Evolutionary conservation across 208 protist species (phyloP), one percentile per base, ranked within the genome.

Genomic region (Leishmania martiniquensis): DNA sequence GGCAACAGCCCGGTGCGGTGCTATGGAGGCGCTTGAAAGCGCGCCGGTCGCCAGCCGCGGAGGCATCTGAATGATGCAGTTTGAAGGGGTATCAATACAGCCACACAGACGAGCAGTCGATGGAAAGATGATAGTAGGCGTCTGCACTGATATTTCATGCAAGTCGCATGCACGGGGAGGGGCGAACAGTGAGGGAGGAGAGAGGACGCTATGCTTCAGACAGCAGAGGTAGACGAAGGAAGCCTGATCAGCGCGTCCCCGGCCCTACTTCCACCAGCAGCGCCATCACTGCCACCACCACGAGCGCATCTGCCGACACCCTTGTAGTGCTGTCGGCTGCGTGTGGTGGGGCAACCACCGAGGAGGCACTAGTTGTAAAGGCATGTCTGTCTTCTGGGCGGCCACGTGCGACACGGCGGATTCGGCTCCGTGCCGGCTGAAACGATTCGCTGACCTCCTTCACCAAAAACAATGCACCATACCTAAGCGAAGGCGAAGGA

Each of bases 1-100:
- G 20, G 57, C 78, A 72, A 78, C 39, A 34, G 52, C 39, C 29
- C 55, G 54, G 45, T 37, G 9, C 10, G 67, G 55, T 45, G 39
- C 6, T 42, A 65, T 13, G 29, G 32, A 4, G 2, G 44, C 63
- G 15, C 44, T 13, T n/a, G 71, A 32, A 75, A 17, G 54, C 47
- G 71, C 52, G 37, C 32, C 10, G 13, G 71, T 49, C 47, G 39
- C 55, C 32, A 25, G 4, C 51, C 17, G 71, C 29, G 55, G 47
- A 39, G 42, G 47, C 69, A 52, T 60, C 69, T 17, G n/a, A 44
- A n/a, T 12, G 12, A 22, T 42, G 37, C 22, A 37, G 75, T 45
- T 13, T 57, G n/a, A 39, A 37, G 4, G 68, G 29, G 37, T 34
- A 10, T 34, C 63, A 68, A 25, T 39, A 20, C 32, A 22, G 6